A percentile compares a stretch with the other conserved stretches of the same genome.
These are phyloP conservation scores for Intubia oerlemansii DNA, from an alignment of 2,329 filamentous ascomycete genomes.

Conservation along the genomic window DNA sequence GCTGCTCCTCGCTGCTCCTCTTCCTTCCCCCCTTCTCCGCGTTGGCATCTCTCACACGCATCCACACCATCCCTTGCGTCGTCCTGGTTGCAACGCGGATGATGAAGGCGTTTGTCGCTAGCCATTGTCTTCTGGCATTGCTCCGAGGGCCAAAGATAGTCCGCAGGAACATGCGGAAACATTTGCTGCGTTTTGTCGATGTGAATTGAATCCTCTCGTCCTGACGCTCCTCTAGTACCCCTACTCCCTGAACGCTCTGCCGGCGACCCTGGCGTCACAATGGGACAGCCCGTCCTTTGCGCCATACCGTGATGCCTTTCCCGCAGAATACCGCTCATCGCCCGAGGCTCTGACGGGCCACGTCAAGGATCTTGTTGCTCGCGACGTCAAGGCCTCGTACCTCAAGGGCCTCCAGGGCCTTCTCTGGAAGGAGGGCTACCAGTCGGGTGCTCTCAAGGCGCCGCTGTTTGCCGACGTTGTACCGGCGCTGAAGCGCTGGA, in stretches of 20 bases:
- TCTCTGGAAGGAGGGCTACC: slow-evolving; percentile 57
- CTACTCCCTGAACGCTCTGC: slow-evolving; percentile 48
- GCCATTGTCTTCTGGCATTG: too few relatives aligned
- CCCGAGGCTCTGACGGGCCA: slow-evolving; percentile 41
- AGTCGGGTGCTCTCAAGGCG: slow-evolving; percentile 44
- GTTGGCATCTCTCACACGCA: too few relatives aligned
- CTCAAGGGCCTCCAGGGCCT: slow-evolving; percentile 64
- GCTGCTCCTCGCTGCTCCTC: too few relatives aligned
- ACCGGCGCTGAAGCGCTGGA: slow-evolving; percentile 39
- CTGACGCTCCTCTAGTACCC: slow-evolving; percentile 44
- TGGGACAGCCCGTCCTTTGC: slow-evolving; percentile 47
- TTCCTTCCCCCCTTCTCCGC: too few relatives aligned
- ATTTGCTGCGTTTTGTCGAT: too few relatives aligned
- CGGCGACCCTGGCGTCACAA: slow-evolving; percentile 37
- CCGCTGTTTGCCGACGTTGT: slow-evolving; percentile 57
- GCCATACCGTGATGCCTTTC: slow-evolving; percentile 50
- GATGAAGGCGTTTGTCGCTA: too few relatives aligned
- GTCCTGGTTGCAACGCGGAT: too few relatives aligned
- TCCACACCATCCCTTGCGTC: too few relatives aligned
- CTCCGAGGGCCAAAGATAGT: too few relatives aligned
- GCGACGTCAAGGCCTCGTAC: slow-evolving; percentile 56
- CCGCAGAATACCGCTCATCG: slow-evolving; percentile 36
- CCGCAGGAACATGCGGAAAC: too few relatives aligned
- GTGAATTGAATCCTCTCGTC: background rate
- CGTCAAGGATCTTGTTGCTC: slow-evolving; percentile 46